Conservation (phyloP, 139 green algal species). For the Chlorella sp. region DNA sequence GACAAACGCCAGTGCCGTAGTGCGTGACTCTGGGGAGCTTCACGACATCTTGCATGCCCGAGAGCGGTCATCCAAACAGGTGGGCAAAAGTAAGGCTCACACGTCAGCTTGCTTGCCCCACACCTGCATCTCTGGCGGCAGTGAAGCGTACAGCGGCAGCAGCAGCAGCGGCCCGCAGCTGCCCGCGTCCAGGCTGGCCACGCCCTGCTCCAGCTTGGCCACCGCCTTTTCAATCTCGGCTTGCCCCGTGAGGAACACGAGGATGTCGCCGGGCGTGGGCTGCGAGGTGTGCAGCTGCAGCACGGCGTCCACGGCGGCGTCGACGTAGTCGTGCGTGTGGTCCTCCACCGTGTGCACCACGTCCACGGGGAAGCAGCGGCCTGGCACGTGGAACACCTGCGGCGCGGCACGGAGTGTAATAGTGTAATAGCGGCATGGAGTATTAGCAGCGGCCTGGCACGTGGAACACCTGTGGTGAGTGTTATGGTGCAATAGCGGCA, state of each 20-base stretch:
- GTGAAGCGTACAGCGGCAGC: constrained; percentile 85
- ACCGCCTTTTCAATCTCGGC: constrained; percentile 85
- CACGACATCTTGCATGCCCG: too few relatives aligned
- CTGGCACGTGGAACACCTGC: constrained; percentile 75
- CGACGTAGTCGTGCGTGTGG: constrained; percentile 45
- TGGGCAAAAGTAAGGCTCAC: too few relatives aligned
- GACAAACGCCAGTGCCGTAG: too few relatives aligned
- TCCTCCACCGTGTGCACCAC: constrained; percentile 64
- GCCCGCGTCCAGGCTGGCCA: constrained; percentile 45
- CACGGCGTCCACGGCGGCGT: constrained; percentile 54
- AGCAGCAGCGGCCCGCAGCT: constrained; percentile 64
- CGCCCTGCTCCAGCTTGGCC: constrained; percentile 35
- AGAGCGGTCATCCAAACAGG: too few relatives aligned
- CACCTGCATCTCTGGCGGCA: constrained; percentile 83
- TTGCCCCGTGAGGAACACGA: constrained; percentile 92
- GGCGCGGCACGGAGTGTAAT: neutral
- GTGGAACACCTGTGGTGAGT: constrained; percentile 50
- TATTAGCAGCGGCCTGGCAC: constrained; percentile 80
- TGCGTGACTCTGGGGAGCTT: too few relatives aligned
- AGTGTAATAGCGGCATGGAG: too few relatives aligned
- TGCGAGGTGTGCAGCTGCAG: constrained; percentile 67
- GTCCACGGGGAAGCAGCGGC: constrained; percentile 78
- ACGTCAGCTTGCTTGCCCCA: too few relatives aligned
- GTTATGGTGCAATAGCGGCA: too few relatives aligned
- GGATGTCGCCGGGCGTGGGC: constrained; percentile 71